Base-by-base conservation (phyloP, 2,329 filamentous ascomycete genomes). In the Cordyceps militaris region DNA sequence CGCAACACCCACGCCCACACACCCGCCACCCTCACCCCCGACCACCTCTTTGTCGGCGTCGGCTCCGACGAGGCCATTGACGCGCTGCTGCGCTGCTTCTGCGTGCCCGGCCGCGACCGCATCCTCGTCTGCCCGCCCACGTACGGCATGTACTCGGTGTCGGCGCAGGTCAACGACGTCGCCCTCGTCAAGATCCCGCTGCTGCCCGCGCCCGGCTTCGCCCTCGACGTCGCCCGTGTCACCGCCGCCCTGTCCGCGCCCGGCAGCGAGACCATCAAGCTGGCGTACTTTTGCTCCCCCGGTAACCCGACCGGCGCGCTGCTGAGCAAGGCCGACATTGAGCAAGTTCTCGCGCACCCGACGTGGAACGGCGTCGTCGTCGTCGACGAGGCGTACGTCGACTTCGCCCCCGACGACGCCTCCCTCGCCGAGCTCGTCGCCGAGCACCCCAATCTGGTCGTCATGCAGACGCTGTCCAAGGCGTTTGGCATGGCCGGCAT, bases 401-500 rank as follows among this genome's bases (percentile, higher is more conserved):
- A 99, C 74, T 99, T 97, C 68, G 87, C 92, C 7, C 84, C 85
- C 6, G 85, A 73, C 16, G 85, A 83, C 26, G 80, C 89, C 43
- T 95, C 89, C 63, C 80, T 97, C 26, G 93, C 94, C 26, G 89
- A 96, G 73, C 96, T 90, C 87, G 92, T 96, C 1, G 79, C 82
- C 36, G 91, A 96, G 67, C 95, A 89, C 84, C 92, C 93, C 52
- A 99, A 99, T 72, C 79, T 99, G 26, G 91, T 97, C 19, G 92
- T 99, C 58, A 91, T 97, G 89, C 94, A 99, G 78, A 99, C 94
- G 1, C 80, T 97, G n/a, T 96, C 89, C 66, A 99, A 99, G 73
- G 94, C 91, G 0, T 99, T 99, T 68, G 94, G 94, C 28, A 82
- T 99, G 67, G 94, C 94, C 4, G 94, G 93, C 52, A 96, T 99